Evolutionary conservation across 208 protist genomes (phyloP).

Genomic region (Trypanosomatidae sp.): DNA sequence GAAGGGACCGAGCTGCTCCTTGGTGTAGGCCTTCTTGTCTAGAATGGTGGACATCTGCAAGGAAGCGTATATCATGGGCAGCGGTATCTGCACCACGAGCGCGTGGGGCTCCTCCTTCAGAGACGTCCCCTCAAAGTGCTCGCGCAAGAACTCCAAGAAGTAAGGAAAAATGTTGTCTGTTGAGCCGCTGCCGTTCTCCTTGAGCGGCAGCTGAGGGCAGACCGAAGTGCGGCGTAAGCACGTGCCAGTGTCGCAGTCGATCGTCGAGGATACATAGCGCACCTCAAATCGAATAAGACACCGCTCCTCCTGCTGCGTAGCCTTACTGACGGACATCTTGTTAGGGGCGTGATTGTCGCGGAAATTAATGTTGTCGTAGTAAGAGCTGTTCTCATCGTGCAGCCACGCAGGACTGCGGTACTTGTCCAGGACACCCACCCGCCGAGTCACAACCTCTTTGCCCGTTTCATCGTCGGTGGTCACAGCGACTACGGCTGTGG

Average conservation of each 20-base stretch:
- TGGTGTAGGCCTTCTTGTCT: conserved; percentile 60
- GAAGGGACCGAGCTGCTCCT: conserved; percentile 54
- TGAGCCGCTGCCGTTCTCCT: conserved; percentile 24
- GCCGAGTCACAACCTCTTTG: not conserved
- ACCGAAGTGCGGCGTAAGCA: conserved; percentile 24
- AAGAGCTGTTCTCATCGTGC: conserved; percentile 22
- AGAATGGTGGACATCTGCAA: conserved; percentile 62
- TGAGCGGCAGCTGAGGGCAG: conserved; percentile 7
- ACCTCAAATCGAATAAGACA: conserved; percentile 67
- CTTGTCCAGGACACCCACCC: conserved; percentile 19
- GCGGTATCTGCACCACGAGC: conserved; percentile 60
- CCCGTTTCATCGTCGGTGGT: not conserved
- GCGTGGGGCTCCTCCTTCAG: conserved; percentile 65
- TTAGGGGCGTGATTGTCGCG: not conserved
- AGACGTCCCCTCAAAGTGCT: conserved; percentile 61
- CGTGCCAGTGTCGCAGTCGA: conserved; percentile 3
- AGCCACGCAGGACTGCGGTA: conserved; percentile 31
- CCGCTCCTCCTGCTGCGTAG: conserved; percentile 3
- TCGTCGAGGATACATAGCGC: conserved; percentile 35
- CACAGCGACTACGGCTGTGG: conserved; percentile 3
- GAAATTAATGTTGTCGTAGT: conserved; percentile 15
- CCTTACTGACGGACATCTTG: not conserved
- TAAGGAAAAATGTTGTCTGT: conserved; percentile 64
- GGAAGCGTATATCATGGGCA: conserved; percentile 56
- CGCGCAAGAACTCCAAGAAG: conserved; percentile 69